phyloP scores from a whole-genome alignment of 495 filamentous ascomycete genomes.

The Barbatosphaeria neglecta region DNA sequence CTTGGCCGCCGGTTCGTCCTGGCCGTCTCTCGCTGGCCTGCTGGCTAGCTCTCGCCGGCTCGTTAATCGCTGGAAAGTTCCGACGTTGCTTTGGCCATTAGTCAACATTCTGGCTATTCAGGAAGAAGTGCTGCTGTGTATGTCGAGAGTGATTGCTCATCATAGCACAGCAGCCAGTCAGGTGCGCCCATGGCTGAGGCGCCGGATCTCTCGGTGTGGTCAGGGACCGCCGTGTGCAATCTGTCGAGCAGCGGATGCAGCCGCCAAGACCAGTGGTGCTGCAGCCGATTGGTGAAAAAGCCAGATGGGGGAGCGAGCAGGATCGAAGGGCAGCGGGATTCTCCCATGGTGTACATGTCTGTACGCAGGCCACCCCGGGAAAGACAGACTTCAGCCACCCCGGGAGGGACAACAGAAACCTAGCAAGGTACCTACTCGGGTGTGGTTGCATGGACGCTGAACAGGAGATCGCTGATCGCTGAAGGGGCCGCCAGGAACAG shows the following conservation, averaged over 20 bases:
- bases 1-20: too few species aligned
- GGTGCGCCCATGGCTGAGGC: neutral
- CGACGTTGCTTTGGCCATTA: neutral
- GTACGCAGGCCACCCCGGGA: neutral
- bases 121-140: neutral
- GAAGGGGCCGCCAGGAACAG: too few species aligned
- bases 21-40: neutral
- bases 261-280: neutral
- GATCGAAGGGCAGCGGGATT: neutral
- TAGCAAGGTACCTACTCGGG: too few species aligned
- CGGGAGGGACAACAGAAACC: too few species aligned
- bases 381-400: neutral
- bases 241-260: neutral
- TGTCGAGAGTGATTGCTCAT: neutral
- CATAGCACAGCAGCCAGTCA: neutral
- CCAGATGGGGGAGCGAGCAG: neutral
- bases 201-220: too few species aligned
- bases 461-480: too few species aligned
- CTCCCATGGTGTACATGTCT: too few species aligned
- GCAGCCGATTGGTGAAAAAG: neutral
- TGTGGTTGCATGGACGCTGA: too few species aligned
- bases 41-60: neutral
- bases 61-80: neutral
- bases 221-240: neutral
- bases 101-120: constrained; percentile 1